Percentiles rank a stretch among this genome's conserved stretches.
Evolutionary conservation across 352 stramenopile genomes (phyloP).

Genomic region (Phytopythium delawarense): DNA sequence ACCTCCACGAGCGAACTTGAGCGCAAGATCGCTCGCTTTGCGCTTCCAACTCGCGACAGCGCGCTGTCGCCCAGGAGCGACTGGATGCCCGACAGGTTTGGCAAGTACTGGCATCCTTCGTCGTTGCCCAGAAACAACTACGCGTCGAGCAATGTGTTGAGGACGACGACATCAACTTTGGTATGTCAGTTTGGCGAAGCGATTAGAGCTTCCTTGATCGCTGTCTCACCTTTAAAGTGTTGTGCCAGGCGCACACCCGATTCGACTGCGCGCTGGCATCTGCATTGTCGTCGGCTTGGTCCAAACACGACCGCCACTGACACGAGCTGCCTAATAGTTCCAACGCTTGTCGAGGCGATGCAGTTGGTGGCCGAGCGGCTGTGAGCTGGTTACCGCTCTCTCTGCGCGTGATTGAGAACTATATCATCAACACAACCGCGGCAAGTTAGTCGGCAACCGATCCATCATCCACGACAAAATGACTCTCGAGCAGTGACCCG

Average conservation of each 20-base stretch:
- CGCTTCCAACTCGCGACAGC: constrained; percentile 12
- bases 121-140: constrained; percentile 19
- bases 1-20: constrained; percentile 35
- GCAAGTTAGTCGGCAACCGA: too few relatives aligned
- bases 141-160: not conserved
- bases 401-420: not conserved
- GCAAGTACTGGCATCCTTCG: constrained; percentile 26
- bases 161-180: not conserved
- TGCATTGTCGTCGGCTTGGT: not conserved
- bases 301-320: constrained; percentile 34
- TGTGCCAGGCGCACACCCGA: constrained; percentile 29
- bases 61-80: constrained; percentile 6
- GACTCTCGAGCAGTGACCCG: not conserved
- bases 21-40: constrained; percentile 17
- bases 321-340: constrained; percentile 18
- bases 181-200: not conserved
- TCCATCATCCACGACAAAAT: too few relatives aligned
- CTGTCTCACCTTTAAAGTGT: constrained; percentile 17
- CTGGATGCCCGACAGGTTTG: constrained; percentile 9
- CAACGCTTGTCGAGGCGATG: not conserved
- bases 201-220: too few relatives aligned
- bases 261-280: not conserved
- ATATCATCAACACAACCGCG: not conserved
- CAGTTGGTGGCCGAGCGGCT: not conserved
- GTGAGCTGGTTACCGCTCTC: not conserved